phyloP scores from a whole-genome alignment of 495 filamentous ascomycete species.

The Jackrogersella minutella region DNA sequence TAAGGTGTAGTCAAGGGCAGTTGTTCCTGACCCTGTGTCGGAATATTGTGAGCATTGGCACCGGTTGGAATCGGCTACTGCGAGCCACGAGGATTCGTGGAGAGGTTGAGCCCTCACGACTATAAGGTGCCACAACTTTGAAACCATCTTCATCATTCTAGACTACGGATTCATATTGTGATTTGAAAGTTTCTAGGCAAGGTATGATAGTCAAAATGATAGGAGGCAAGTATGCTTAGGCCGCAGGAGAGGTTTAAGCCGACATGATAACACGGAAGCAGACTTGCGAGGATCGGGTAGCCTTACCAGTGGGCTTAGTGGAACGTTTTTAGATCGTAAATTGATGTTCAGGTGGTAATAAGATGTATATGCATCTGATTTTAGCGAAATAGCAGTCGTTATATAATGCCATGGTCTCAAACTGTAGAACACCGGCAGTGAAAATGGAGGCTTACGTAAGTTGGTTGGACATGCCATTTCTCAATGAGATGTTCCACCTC shows the following conservation, averaged over 20 bases:
- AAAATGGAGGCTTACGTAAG: conserved; percentile 21
- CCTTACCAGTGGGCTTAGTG: neutral
- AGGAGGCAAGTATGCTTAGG: too few relatives aligned
- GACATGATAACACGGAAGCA: neutral
- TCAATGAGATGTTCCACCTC: neutral
- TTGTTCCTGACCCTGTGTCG: conserved; percentile 5
- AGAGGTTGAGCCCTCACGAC: too few relatives aligned
- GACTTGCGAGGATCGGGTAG: neutral
- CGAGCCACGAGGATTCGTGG: neutral
- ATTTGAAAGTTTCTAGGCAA: neutral
- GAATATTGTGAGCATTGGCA: conserved; percentile 6
- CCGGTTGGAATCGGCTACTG: neutral
- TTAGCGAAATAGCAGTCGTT: conserved; percentile 10
- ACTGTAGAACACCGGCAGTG: conserved; percentile 20
- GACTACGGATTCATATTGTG: too few relatives aligned
- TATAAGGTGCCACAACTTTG: too few relatives aligned
- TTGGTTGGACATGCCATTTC: neutral
- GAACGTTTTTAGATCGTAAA: neutral
- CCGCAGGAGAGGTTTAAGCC: too few relatives aligned
- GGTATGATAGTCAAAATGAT: neutral
- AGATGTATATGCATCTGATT: conserved; percentile 3
- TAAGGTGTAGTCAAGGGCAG: conserved; percentile 8
- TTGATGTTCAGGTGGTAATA: conserved; percentile 22
- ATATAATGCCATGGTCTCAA: conserved; percentile 2
- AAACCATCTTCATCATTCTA: too few relatives aligned